Evolutionary conservation across 257 asterid genomes (phyloP), one percentile per base, ranked within the genome.

Genomic region (Paulownia fortunei): DNA sequence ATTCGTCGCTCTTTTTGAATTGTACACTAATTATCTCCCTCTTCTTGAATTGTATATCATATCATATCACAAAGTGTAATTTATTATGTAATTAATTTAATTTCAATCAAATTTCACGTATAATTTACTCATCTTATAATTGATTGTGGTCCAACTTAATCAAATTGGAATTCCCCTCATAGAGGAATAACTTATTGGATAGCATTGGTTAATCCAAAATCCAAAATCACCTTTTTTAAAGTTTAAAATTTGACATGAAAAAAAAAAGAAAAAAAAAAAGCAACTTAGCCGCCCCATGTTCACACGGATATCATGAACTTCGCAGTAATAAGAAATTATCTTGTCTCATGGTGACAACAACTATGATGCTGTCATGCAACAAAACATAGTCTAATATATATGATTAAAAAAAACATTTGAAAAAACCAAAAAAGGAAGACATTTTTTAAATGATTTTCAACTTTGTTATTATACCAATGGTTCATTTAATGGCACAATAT

Each of bases 301-400:
- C 19, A 72, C 51, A 51, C 36, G 8, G 36, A 71, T 16, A 12
- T 36, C 36, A 56, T 37, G 4, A 11, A 32, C 23, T 72, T 54
- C n/a, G 39, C 6, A 7, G 54, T 21, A 7, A 36, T 74, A 26
- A 3, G 41, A 63, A 75, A 46, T 32, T 27, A 16, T 44, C 16
- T 62, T 18, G 64, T 49, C 42, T 76, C 73, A 76, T 51, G 73
- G 26, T 76, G 73, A 76, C 65, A 32, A 63, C 42, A 47, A 13
- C 19, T 32, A 64, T 75, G 73, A 75, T 34, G 79, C 64, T 75
- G 26, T 58, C 59, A 3, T 37, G 56, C 13, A 11, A 21, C 61
- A 54, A 54, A 54, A 0, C 26, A n/a, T 11, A 41, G 11, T 41
- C 6, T 41, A n/a, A n/a, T n/a, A n/a, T 2, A 8, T 7, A 41